Evolutionary conservation across 2,329 filamentous ascomycete species (phyloP), one percentile per base, ranked within the genome.

Genomic region (Xylariales sp.): DNA sequence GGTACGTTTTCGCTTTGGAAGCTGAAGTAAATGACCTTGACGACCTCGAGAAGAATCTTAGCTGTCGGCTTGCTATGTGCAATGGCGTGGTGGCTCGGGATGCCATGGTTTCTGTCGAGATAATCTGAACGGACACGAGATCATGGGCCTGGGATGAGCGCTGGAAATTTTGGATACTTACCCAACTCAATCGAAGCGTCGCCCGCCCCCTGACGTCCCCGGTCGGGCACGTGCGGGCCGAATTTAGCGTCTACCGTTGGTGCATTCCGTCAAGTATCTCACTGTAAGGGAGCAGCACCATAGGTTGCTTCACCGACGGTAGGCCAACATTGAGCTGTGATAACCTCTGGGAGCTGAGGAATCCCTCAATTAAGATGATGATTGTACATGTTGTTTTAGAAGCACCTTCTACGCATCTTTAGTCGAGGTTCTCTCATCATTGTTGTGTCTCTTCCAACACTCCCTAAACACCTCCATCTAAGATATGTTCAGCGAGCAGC

Each of bases 371-470:
- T n/a, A n/a, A n/a, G n/a, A n/a, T n/a, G n/a, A n/a, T n/a, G n/a
- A n/a, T n/a, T n/a, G n/a, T n/a, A n/a, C n/a, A n/a, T n/a, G n/a
- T n/a, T n/a, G n/a, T n/a, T n/a, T n/a, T n/a, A n/a, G n/a, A n/a
- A n/a, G n/a, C n/a, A n/a, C n/a, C n/a, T 4, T 12, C 49, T 33
- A 55, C 27, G 71, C 75, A 58, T 95, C 83, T 58, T 88, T 91
- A 31, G 76, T 82, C 40, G 75, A 75, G 0, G 90, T 96, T 56
- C 93, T 79, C 61, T 85, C 70, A 55, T 95, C 83, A 62, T 97
- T 97, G 36, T 88, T 83, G 55, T 94, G 83, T 49, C 73, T 74
- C 67, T 94, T 95, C 91, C 91, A 97, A 65, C 91, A 97, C 55
- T 84, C 77, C 56, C 82, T 82, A 61, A 97, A 97, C 2, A 76